These are phyloP conservation scores for Phytophthora vignae DNA, from an alignment of 352 stramenopile species.

Conservation along the genomic window DNA sequence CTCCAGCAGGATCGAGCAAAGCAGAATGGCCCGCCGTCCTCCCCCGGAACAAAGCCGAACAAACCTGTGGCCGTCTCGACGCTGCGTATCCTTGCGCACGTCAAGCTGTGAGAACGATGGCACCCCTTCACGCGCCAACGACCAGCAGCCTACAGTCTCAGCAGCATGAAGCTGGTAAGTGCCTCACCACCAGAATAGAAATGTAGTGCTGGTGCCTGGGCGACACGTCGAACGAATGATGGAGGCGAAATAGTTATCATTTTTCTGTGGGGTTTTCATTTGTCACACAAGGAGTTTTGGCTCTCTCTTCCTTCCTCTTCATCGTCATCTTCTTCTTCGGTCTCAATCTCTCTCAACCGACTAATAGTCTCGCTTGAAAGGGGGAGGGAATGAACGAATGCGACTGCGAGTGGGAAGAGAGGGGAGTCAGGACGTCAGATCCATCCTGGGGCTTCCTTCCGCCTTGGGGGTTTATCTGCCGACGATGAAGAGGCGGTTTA, in stretches of 20 bases:
- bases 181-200: not conserved
- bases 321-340: not conserved
- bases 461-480: too few species aligned
- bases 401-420: too few species aligned
- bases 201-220: not conserved
- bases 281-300: constrained; percentile 22
- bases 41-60: not conserved
- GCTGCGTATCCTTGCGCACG: constrained; percentile 9
- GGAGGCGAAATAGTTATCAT: constrained; percentile 41
- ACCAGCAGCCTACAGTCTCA: not conserved
- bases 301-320: constrained; percentile 14
- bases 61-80: not conserved
- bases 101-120: not conserved
- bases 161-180: not conserved
- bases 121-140: not conserved
- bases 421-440: too few species aligned
- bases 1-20: not conserved
- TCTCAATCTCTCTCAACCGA: too few species aligned
- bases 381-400: too few species aligned
- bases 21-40: not conserved
- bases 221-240: constrained; percentile 9
- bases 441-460: too few species aligned
- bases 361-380: too few species aligned
- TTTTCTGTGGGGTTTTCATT: constrained; percentile 42
- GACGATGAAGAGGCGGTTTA: constrained; percentile 30